Percentiles rank a stretch among this genome's conserved stretches.
Evolutionary conservation across 768 basidiomycete genomes (phyloP).

Genomic region (Tephrocybe sp.): DNA sequence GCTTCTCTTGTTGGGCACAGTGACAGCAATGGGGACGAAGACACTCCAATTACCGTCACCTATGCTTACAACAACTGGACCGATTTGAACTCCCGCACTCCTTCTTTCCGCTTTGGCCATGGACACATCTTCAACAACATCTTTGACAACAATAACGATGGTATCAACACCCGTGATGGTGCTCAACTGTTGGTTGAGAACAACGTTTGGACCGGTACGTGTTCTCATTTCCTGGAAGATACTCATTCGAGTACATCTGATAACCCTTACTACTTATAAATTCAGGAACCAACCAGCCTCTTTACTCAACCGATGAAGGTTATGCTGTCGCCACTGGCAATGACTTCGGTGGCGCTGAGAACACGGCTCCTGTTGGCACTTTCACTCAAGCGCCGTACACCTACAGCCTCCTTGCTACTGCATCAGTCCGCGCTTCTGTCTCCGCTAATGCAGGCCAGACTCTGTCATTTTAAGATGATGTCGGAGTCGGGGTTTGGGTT

Average conservation of each 20-base stretch:
- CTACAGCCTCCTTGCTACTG: constrained; percentile 27
- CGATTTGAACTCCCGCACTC: constrained; percentile 43
- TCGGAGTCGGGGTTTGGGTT: too few relatives aligned
- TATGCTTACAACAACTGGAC: constrained; percentile 40
- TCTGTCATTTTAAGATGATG: constrained; percentile 27
- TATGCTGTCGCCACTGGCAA: constrained; percentile 39
- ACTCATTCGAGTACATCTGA: neutral
- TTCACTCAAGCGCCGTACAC: constrained; percentile 35
- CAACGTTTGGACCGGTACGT: constrained; percentile 41
- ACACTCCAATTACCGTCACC: constrained; percentile 41
- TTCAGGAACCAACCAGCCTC: constrained; percentile 33
- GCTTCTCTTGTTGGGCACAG: constrained; percentile 42
- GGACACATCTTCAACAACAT: constrained; percentile 47
- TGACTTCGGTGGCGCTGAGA: constrained; percentile 31
- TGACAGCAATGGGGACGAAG: constrained; percentile 38
- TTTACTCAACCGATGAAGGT: constrained; percentile 40
- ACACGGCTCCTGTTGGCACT: constrained; percentile 30
- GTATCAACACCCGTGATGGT: constrained; percentile 42
- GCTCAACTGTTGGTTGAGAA: constrained; percentile 47
- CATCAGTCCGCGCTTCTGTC: constrained; percentile 26
- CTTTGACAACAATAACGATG: constrained; percentile 41
- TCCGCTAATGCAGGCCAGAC: constrained; percentile 29
- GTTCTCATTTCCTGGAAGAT: too few relatives aligned
- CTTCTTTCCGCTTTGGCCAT: constrained; percentile 44
- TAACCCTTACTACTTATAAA: neutral